phyloP scores from a whole-genome alignment of 2,329 filamentous ascomycete genomes.

The Cryphonectria carpinicola region DNA sequence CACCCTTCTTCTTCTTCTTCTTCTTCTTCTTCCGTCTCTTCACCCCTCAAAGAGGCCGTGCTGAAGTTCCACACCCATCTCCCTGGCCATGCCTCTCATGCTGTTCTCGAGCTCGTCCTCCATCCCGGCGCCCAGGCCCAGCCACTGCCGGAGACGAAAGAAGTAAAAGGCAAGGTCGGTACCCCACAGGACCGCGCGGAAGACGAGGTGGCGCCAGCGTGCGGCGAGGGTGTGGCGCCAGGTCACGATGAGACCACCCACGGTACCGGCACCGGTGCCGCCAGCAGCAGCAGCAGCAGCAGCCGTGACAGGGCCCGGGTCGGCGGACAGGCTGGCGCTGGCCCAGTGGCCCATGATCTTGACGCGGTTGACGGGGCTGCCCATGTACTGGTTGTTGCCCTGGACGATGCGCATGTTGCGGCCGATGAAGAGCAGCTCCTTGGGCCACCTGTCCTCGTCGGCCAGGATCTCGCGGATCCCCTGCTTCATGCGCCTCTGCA shows the following conservation, averaged over 20 bases:
- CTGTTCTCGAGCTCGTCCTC: slow-evolving; percentile 90
- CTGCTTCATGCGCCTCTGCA: slow-evolving; percentile 84
- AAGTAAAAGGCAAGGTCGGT: slow-evolving; percentile 85
- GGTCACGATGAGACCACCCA: slow-evolving; percentile 44
- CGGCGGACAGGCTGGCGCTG: slow-evolving; percentile 78
- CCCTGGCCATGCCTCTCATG: slow-evolving; percentile 86
- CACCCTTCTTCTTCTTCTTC: no score
- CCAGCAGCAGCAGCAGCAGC: background rate
- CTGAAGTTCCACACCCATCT: slow-evolving; percentile 89
- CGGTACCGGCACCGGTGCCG: no score
- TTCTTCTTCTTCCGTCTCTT: slow-evolving; percentile 23
- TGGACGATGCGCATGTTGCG: slow-evolving; percentile 92
- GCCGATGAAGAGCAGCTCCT: slow-evolving; percentile 89
- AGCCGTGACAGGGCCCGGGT: slow-evolving; percentile 54
- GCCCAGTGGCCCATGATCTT: slow-evolving; percentile 96
- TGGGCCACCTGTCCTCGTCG: slow-evolving; percentile 87
- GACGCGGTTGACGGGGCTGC: slow-evolving; percentile 86
- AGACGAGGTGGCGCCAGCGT: slow-evolving; percentile 78
- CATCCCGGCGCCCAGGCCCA: slow-evolving; percentile 82
- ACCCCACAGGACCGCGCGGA: slow-evolving; percentile 73
- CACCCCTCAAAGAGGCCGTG: slow-evolving; percentile 87
- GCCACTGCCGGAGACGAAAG: slow-evolving; percentile 73
- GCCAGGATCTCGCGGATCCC: slow-evolving; percentile 69
- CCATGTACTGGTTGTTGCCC: slow-evolving; percentile 89
- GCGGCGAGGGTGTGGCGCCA: slow-evolving; percentile 67